Conservation (phyloP, 305 asterid genomes). For the Fraxinus angustifolia region DNA sequence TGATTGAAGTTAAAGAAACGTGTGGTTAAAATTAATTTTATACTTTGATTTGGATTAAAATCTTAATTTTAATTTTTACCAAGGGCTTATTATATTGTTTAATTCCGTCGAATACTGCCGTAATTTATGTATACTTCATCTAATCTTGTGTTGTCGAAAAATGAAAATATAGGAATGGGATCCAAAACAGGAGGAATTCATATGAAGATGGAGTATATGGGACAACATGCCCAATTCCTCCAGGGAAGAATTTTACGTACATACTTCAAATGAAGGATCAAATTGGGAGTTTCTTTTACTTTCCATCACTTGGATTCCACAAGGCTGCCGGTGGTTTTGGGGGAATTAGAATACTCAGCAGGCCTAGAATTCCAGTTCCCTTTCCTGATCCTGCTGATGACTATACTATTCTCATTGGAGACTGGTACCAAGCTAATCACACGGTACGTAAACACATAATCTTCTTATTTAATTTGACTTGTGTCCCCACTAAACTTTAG, state of each 20-base stretch:
- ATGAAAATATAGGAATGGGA: slow-evolving; percentile 56
- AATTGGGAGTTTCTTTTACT: slow-evolving; percentile 88
- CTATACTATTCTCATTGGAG: slow-evolving; percentile 64
- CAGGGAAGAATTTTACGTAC: slow-evolving; percentile 80
- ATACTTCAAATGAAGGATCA: slow-evolving; percentile 93
- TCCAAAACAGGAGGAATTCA: slow-evolving; percentile 83
- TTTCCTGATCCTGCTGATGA: slow-evolving; percentile 71
- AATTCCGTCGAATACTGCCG: not conserved
- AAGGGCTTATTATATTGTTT: not conserved
- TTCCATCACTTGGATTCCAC: slow-evolving; percentile 84
- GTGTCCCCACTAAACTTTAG: not conserved
- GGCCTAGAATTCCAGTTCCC: slow-evolving; percentile 85
- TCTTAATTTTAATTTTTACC: too few relatives aligned
- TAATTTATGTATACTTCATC: not conserved
- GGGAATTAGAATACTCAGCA: slow-evolving; percentile 63
- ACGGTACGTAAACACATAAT: slow-evolving; percentile 42
- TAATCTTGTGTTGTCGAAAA: not conserved
- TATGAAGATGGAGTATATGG: slow-evolving; percentile 78
- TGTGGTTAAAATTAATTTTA: too few relatives aligned
- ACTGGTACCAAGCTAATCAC: slow-evolving; percentile 83
- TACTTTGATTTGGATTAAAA: too few relatives aligned
- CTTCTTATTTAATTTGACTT: not conserved
- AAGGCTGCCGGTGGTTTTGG: slow-evolving; percentile 97
- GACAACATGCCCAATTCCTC: slow-evolving; percentile 93
- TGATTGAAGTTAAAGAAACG: too few relatives aligned